Evolutionary conservation across 495 filamentous ascomycete species (phyloP).

Genomic region (Neurospora discreta): DNA sequence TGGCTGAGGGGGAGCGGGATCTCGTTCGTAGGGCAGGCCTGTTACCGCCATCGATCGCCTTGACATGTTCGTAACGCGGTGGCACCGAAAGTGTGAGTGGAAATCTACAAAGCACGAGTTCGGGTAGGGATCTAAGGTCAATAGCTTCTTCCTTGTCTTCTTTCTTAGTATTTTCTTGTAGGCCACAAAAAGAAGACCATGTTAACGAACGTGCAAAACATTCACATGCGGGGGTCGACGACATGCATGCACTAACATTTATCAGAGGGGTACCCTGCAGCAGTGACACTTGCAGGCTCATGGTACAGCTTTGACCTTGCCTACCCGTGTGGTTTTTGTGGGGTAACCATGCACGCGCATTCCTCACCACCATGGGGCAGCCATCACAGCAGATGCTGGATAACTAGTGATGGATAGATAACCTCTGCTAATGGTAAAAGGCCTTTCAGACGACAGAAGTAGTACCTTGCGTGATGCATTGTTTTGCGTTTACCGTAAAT

Average conservation of each 20-base stretch:
- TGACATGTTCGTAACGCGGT: background rate
- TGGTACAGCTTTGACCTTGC: background rate
- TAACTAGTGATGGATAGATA: background rate
- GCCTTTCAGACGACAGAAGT: background rate
- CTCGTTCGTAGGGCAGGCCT: background rate
- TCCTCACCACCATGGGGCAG: background rate
- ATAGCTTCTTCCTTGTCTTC: no score
- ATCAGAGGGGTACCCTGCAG: background rate
- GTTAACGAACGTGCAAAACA: background rate
- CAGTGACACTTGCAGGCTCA: background rate
- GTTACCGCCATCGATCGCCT: background rate
- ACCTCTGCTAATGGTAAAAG: background rate
- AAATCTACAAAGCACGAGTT: background rate
- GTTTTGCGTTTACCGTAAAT: background rate
- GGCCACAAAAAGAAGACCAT: no score
- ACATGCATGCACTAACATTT: background rate
- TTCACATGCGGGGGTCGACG: background rate
- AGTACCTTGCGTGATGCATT: background rate
- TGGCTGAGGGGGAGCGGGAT: background rate
- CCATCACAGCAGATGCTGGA: background rate
- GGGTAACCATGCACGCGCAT: background rate
- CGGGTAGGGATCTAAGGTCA: no score
- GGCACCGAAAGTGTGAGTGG: background rate
- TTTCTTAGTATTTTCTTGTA: no score
- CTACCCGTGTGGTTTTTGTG: background rate